Conservation (phyloP, 805 yeast species). For the Priceomyces haplophilus region DNA sequence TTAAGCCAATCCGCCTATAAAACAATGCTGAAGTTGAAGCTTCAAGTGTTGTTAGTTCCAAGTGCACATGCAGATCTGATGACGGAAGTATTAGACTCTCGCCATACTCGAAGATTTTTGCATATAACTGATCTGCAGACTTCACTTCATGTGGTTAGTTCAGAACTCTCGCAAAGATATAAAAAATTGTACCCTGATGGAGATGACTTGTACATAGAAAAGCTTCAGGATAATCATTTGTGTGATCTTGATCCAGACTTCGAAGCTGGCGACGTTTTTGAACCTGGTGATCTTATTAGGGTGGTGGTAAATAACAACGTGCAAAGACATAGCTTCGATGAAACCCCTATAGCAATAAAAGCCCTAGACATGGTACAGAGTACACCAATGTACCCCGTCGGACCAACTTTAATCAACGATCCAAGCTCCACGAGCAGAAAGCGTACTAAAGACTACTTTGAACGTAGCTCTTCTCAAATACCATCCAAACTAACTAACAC, state of each 20-base stretch:
- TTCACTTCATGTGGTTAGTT: conserved; percentile 47
- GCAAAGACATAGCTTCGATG: conserved; percentile 3
- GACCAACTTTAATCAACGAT: conserved; percentile 19
- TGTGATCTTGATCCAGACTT: conserved; percentile 84
- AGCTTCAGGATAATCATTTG: conserved; percentile 61
- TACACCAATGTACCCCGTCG: conserved; percentile 23
- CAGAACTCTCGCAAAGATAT: conserved; percentile 55
- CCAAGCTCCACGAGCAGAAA: conserved; percentile 14
- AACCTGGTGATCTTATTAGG: conserved; percentile 31
- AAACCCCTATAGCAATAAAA: conserved; percentile 4
- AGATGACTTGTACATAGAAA: conserved; percentile 51
- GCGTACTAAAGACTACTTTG: conserved; percentile 22
- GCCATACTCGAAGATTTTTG: conserved; percentile 50
- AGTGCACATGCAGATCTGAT: conserved; percentile 16
- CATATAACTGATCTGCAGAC: conserved; percentile 55
- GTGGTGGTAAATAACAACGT: conserved; percentile 31
- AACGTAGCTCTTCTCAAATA: conserved; percentile 19
- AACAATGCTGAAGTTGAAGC: conserved; percentile 26
- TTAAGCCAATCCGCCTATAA: neutral
- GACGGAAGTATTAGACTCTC: conserved; percentile 19
- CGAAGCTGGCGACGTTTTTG: conserved; percentile 61
- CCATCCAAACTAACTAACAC: conserved; percentile 17
- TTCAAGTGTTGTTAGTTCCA: conserved; percentile 36
- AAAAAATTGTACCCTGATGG: conserved; percentile 63
- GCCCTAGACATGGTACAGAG: conserved; percentile 13